Base-by-base conservation (phyloP, 192 early-diverging fungal species). In the Chytriomyces hyalinus region DNA sequence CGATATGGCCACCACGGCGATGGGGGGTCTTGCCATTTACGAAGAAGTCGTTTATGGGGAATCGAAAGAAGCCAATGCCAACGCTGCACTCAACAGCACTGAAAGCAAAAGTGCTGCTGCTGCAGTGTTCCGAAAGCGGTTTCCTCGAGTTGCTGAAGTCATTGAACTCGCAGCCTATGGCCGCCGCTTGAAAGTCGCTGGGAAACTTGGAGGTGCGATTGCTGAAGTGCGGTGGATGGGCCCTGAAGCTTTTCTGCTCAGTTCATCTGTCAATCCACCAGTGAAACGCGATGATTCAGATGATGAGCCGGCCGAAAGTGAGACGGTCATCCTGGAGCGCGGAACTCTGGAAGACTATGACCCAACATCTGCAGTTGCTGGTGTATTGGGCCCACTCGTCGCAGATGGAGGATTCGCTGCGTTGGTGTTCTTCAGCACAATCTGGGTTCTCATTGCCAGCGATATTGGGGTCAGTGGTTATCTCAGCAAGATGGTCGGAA, bases 361-460 rank as follows among this genome's bases (percentile, higher is more conserved):
- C 47, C 77, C 77, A 20, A 78, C 77, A 8, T 11, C 36, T 26
- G 22, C 24, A 63, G 8, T 78, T 4, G 28, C 62, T 7, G 20
- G 17, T 48, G 13, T 64, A 6, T 11, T 78, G 6, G 20, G 17
- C 0, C 77, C 77, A 17, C 20, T 70, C 24, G 11, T 78, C 5
- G 68, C 45, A 9, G 69, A 71, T 49, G 45, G 71, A 6, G 68
- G 17, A 9, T 78, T 78, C 47, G 6, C 46, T 26, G 9, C 36
- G 5, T 44, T 78, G 26, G 77, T 78, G 11, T 78, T 78, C 45
- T 78, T 78, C 69, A 65, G 61, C 6, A 71, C 77, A n/a, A 9
- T 78, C 10, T 26, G 45, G 20, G 61, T 63, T 15, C 61, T 78
- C 22, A 70, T 78, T 10, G n/a, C 11, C 43, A 65, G 61, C 8